Evolutionary conservation across 2,329 filamentous ascomycete genomes (phyloP), one percentile per base, ranked within the genome.

Genomic region (Colletotrichum costaricense): DNA sequence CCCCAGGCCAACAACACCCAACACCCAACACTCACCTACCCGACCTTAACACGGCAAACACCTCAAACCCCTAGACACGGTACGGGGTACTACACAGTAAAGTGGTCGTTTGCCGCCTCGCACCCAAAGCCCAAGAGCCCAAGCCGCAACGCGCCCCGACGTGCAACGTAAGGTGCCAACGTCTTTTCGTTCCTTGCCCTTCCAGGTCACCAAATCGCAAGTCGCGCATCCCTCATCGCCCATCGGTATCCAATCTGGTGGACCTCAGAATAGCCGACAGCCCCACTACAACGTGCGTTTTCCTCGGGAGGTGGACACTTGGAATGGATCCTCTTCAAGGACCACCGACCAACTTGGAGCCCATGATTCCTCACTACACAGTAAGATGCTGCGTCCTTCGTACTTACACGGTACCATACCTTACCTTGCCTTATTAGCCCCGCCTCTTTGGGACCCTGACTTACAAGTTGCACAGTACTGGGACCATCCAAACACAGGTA

Each of bases 261-360:
- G 33, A 65, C 24, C 63, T 56, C 46, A 49, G 14, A 63, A 56
- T 42, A 46, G 52, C 52, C 63, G 52, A 57, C 33, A 26, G 52
- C 49, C 63, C 63, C 52, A 56, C 63, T 38, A 14, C 52, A 65
- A 22, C 33, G 49, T 56, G 49, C 14, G 62, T 55, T 64, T 64
- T 30, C 30, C 30, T 30, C 42, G 63, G 33, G 28, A 65, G 52
- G 63, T 64, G 63, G 63, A 38, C 24, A 56, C 22, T 56, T n/a
- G 33, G 33, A 16, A 65, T 65, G 63, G 63, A 56, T 49, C 42
- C 42, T 49, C 42, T 49, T 19, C 42, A 11, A 49, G 38, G 38
- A 19, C 33, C 33, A 42, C 6, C 38, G 38, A 42, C 42, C 16
- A 49, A 49, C 42, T 42, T 19, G 16, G 33, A 35, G 33, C 11